Base-by-base conservation (phyloP, 257 asterid species). In the Catharanthus roseus region DNA sequence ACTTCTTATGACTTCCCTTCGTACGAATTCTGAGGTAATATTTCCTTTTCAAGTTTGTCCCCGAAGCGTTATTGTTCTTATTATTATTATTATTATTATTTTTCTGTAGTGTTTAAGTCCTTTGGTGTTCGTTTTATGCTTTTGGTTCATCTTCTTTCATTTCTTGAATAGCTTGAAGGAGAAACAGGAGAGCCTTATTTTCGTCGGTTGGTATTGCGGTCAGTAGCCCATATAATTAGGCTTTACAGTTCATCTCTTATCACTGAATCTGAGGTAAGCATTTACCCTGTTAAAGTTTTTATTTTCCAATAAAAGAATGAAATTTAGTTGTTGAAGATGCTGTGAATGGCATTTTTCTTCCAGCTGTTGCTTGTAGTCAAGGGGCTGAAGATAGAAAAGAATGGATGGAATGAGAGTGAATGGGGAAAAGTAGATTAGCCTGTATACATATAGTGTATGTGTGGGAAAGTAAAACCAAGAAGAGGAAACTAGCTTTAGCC, bases 1-100 rank as follows among this genome's bases (percentile, higher is more conserved):
- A 74, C 95, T 95, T 75, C 96, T 95, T 72, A 95, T 95, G 99
- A 95, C 97, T 60, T 95, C 99, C 66, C 96, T 95, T 61, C 96
- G 99, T 56, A 91, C 95, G 10, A 92, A 95, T 74, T 85, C 99
- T 54, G 99, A 95, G 99, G 99, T 95, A 75, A 70, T 65, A 66
- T 77, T 54, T 67, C 69, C 64, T 65, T 51, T 70, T 26, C 42
- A 72, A 75, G 65, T 56, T 61, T 51, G 70, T 60, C 68, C 65
- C 55, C 69, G 60, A 63, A 24, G 39, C 38, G 45, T 55, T 65
- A 61, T n/a, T n/a, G 74, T 73, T 51, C 61, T 65, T 44, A 38
- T 23, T n/a, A n/a, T n/a, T n/a, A n/a, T n/a, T n/a, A n/a, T n/a
- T n/a, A n/a, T n/a, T n/a, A n/a, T n/a, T n/a, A n/a, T n/a, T n/a